Percentiles rank a stretch among this genome's conserved stretches.
Evolutionary conservation across 225 moss, liverwort and hornwort species (phyloP).

Genomic region (Straminergon stramineum): DNA sequence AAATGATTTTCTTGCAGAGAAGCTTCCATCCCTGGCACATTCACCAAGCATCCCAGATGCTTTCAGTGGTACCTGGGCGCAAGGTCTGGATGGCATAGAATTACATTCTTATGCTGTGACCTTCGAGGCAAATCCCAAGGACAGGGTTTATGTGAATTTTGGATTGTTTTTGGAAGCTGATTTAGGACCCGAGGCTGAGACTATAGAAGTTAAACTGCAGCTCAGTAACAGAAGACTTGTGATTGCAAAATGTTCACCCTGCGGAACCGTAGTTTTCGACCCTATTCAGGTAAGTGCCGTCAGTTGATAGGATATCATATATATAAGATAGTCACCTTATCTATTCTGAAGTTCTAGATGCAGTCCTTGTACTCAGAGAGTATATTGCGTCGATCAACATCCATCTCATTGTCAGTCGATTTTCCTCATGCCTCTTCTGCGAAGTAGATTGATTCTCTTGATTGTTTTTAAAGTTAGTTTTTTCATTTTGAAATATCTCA

Average conservation of each 20-base stretch:
- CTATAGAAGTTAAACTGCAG: constrained; percentile 39
- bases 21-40: constrained; percentile 29
- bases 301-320: background rate
- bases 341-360: background rate
- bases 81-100: background rate
- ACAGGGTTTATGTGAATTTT: constrained; percentile 70
- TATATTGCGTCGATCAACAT: background rate
- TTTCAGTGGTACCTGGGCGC: constrained; percentile 63
- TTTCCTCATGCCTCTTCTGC: background rate
- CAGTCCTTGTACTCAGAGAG: background rate
- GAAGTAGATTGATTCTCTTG: background rate
- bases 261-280: constrained; percentile 42
- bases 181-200: constrained; percentile 42
- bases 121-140: constrained; percentile 60
- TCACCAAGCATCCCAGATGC: constrained; percentile 52
- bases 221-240: constrained; percentile 52
- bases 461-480: background rate
- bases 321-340: background rate
- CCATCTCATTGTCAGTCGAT: background rate
- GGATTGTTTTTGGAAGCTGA: constrained; percentile 67
- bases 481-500: background rate
- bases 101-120: constrained; percentile 54
- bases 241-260: constrained; percentile 40
- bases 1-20: constrained; percentile 23
- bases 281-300: constrained; percentile 47